These are phyloP conservation scores for Zymoseptoria crescenta DNA, from an alignment of 2,329 filamentous ascomycete genomes.

Conservation along the genomic window DNA sequence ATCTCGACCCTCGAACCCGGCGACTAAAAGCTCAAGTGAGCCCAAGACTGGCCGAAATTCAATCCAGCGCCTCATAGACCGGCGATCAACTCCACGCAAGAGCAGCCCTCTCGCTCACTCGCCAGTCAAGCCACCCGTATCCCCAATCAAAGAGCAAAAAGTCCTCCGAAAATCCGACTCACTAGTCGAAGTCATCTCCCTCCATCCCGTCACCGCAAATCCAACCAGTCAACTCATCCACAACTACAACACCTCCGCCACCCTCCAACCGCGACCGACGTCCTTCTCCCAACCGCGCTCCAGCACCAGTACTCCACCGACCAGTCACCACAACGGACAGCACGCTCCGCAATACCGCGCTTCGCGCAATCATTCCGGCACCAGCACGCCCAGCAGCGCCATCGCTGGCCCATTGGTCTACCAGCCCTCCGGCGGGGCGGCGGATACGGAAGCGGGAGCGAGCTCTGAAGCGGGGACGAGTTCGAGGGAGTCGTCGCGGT, in stretches of 20 bases:
- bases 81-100: neutral
- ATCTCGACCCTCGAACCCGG: slow-evolving; percentile 7
- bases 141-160: neutral
- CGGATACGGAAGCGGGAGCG: slow-evolving; percentile 5
- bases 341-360: neutral
- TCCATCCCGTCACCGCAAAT: neutral
- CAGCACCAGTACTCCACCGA: neutral
- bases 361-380: slow-evolving; percentile 1
- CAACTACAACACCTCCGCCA: neutral
- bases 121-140: neutral
- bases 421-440: neutral
- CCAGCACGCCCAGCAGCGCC: neutral
- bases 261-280: neutral
- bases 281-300: neutral
- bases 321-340: neutral
- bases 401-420: neutral
- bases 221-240: neutral
- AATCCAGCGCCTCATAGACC: neutral
- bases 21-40: slow-evolving; percentile 2
- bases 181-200: neutral
- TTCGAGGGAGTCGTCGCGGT: neutral
- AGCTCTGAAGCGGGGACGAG: neutral
- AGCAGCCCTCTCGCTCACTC: neutral
- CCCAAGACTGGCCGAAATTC: neutral
- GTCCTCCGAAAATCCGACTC: neutral